Percentiles rank a stretch among this genome's conserved stretches.
These are phyloP conservation scores for Fusarium tanahbumbuense DNA, from an alignment of 2,329 filamentous ascomycete species.

Conservation along the genomic window DNA sequence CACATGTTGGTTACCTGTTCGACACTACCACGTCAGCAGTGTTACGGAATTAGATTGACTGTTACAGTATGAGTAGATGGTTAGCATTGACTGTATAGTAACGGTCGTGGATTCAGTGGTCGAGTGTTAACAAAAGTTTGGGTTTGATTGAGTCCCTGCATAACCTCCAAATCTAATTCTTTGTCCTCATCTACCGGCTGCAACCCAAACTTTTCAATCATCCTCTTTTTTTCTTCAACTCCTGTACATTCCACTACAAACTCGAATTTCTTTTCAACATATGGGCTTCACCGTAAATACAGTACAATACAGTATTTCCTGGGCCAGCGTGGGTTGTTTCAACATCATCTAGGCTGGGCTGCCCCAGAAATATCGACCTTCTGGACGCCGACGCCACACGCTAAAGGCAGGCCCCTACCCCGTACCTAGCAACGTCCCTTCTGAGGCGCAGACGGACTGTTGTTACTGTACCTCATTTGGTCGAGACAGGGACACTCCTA, in stretches of 20 bases:
- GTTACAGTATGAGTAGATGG: conserved; percentile 34
- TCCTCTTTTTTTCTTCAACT: neutral
- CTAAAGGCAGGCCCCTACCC: conserved; percentile 32
- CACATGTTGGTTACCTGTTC: conserved; percentile 30
- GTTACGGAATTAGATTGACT: conserved; percentile 31
- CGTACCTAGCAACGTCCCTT: conserved; percentile 40
- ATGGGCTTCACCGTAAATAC: neutral
- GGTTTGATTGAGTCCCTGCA: conserved; percentile 21
- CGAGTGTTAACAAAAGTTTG: neutral
- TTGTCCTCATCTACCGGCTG: conserved; percentile 5
- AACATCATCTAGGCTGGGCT: conserved; percentile 25
- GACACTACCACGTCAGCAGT: conserved; percentile 25
- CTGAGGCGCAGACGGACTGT: conserved; percentile 41
- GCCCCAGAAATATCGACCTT: conserved; percentile 40
- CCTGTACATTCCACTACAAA: neutral
- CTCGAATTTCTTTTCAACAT: neutral
- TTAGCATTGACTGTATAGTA: neutral
- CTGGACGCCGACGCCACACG: conserved; percentile 39
- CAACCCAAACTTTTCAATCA: neutral
- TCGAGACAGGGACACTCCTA: conserved; percentile 36
- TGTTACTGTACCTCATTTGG: conserved; percentile 18
- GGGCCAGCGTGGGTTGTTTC: conserved; percentile 29
- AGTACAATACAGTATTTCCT: conserved; percentile 15
- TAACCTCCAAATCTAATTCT: conserved; percentile 1
- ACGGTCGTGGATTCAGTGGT: conserved; percentile 2